A percentile compares a stretch with the other conserved stretches of the same genome.
Conservation (phyloP, 768 basidiomycete genomes). For the Leccinum longicurvipes region DNA sequence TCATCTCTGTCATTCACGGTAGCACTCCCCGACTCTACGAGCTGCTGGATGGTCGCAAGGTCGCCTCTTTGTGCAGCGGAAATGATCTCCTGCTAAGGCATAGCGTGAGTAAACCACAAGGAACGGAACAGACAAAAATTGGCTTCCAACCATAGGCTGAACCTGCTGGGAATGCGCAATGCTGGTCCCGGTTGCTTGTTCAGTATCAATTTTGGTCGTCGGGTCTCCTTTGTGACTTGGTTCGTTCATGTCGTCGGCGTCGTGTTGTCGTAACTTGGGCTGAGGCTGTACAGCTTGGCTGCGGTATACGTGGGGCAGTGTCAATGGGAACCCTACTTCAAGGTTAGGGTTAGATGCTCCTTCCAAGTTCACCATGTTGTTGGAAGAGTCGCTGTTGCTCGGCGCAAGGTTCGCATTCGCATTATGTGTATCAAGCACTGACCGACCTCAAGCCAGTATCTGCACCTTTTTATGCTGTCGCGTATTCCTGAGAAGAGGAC, state of each 20-base stretch:
- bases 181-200: conserved; percentile 29
- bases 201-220: conserved; percentile 26
- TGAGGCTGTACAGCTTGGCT: conserved; percentile 4
- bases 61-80: conserved; percentile 88
- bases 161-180: conserved; percentile 21
- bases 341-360: conserved; percentile 29
- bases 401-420: conserved; percentile 18
- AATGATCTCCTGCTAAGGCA: conserved; percentile 59
- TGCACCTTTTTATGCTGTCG: conserved; percentile 56
- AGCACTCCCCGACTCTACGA: conserved; percentile 70
- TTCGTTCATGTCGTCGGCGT: conserved; percentile 31
- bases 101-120: conserved; percentile 2
- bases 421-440: neutral
- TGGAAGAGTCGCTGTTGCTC: conserved; percentile 8
- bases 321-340: conserved; percentile 22
- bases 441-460: conserved; percentile 33
- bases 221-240: conserved; percentile 26
- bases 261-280: conserved; percentile 16
- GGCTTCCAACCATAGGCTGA: conserved; percentile 20
- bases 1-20: conserved; percentile 76
- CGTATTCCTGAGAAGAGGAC: conserved; percentile 51
- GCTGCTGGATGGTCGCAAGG: conserved; percentile 53
- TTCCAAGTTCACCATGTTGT: conserved; percentile 12
- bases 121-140: neutral
- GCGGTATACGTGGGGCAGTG: conserved; percentile 11